A percentile compares a stretch with the other conserved stretches of the same genome.
Conservation (phyloP, 768 basidiomycete species). For the Dioszegia aurantiaca region DNA sequence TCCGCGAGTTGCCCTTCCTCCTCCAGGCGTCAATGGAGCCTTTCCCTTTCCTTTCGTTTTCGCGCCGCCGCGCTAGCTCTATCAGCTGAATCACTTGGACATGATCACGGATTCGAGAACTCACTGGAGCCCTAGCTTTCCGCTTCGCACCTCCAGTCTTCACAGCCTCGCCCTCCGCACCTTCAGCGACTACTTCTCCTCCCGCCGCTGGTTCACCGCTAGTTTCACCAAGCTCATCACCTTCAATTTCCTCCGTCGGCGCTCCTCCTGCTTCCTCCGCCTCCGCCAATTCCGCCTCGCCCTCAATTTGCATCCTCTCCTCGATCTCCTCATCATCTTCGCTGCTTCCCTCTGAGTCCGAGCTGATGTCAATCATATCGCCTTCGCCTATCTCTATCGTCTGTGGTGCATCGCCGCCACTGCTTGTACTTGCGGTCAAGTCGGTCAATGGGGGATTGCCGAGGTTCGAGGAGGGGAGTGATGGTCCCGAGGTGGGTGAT, state of each 20-base stretch:
- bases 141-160: slow-evolving; percentile 7
- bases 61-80: background rate
- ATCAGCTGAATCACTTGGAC: background rate
- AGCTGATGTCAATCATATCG: background rate
- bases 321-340: slow-evolving; percentile 8
- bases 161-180: background rate
- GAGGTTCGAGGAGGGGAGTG: background rate
- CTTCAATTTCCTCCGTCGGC: slow-evolving; percentile 3
- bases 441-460: no score
- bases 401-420: no score
- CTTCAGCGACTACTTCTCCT: no score
- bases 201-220: background rate
- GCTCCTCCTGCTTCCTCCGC: slow-evolving; percentile 1
- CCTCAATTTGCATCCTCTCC: background rate
- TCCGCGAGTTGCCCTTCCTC: background rate
- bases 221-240: slow-evolving; percentile 6
- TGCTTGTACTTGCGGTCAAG: no score
- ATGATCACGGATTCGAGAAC: background rate
- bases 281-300: background rate
- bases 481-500: background rate
- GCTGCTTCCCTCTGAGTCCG: background rate
- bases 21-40: slow-evolving; percentile 3
- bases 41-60: slow-evolving; percentile 14
- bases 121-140: background rate
- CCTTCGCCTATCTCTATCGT: background rate